A percentile compares a stretch with the other conserved stretches of the same genome.
Evolutionary conservation across 2,329 filamentous ascomycete species (phyloP).

Genomic region (Arthroderma sp.): DNA sequence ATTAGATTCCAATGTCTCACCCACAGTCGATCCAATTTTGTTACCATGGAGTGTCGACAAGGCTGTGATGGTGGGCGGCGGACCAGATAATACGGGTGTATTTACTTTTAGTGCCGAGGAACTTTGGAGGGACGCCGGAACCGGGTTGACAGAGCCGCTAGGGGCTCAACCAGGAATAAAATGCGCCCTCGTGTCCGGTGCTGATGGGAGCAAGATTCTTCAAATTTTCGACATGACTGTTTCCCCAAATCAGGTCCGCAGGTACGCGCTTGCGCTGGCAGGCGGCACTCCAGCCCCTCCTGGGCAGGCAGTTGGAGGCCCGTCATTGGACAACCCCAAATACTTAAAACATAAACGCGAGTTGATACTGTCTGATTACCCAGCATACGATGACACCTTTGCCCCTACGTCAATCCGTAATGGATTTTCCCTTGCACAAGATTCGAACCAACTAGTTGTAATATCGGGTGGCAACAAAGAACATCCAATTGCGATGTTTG

Average conservation of each 20-base stretch:
- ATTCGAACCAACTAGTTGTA: conserved; percentile 52
- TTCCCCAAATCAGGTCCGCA: conserved; percentile 61
- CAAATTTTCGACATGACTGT: conserved; percentile 63
- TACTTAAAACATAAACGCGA: conserved; percentile 34
- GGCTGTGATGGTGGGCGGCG: conserved; percentile 63
- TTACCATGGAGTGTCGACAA: conserved; percentile 59
- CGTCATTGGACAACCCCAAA: conserved; percentile 16
- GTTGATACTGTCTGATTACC: conserved; percentile 54
- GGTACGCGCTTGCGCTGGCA: conserved; percentile 52
- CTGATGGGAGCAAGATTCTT: conserved; percentile 65
- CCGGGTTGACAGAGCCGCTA: conserved; percentile 48
- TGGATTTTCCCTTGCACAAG: conserved; percentile 61
- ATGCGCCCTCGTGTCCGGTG: conserved; percentile 53
- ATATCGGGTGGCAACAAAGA: conserved; percentile 61
- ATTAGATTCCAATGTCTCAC: conserved; percentile 44
- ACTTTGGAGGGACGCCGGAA: conserved; percentile 56
- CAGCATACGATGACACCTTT: conserved; percentile 60
- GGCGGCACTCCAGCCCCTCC: conserved; percentile 40
- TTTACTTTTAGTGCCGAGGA: conserved; percentile 53
- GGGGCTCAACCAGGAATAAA: conserved; percentile 47
- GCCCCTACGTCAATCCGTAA: conserved; percentile 53
- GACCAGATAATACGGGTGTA: conserved; percentile 50
- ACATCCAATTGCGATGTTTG: conserved; percentile 62
- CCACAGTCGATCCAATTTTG: conserved; percentile 56
- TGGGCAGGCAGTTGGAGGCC: conserved; percentile 37